Base-by-base conservation (phyloP, 495 filamentous ascomycete genomes). In the Evernia prunastri region DNA sequence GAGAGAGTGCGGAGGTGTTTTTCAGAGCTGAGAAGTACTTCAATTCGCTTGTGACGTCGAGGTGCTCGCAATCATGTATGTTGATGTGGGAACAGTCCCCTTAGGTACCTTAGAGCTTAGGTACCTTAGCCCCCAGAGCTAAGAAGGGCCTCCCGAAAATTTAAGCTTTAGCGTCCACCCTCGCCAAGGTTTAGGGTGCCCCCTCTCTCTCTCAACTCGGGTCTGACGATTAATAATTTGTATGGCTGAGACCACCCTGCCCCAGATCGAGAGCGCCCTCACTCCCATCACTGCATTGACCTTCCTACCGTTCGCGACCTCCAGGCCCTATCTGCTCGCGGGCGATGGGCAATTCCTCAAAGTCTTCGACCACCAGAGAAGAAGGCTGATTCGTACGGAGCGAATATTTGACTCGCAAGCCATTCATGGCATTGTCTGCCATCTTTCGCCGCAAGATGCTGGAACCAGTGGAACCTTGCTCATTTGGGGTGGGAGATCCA, bases 341-440 rank as follows among this genome's bases (percentile, higher is more conserved):
- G 93, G 87, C 71, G 89, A 95, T 72, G 91, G 92, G 37, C 81
- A 81, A 5, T 86, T 82, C 51, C 71, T 96, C n/a, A 84, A 83
- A 56, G 70, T 89, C 39, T 83, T 87, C 66, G 72, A 86, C 36
- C 10, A 56, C 29, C 29, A 17, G 15, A 51, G 56, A 29, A 42
- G 42, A 17, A 68, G 60, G 20, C 67, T 80, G 9, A 62, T 83
- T 23, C 67, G 67, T 15, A 72, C 77, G 36, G 51, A 70, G 35
- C 63, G 75, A 25, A 73, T 89, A n/a, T 91, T 94, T 61, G 47
- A 69, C 20, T 72, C 74, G 10, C 87, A 91, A 70, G 74, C 80
- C 9, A 86, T 94, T 37, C 89, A 91, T 74, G 90, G 90, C 4
- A 83, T 92, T 54, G 72, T 84, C 17, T 68, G 74, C 8, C 60